Percentiles rank a stretch among this genome's conserved stretches.
Evolutionary conservation across 805 yeast genomes (phyloP).

Genomic region (Cyberlindnera mississippiensis): DNA sequence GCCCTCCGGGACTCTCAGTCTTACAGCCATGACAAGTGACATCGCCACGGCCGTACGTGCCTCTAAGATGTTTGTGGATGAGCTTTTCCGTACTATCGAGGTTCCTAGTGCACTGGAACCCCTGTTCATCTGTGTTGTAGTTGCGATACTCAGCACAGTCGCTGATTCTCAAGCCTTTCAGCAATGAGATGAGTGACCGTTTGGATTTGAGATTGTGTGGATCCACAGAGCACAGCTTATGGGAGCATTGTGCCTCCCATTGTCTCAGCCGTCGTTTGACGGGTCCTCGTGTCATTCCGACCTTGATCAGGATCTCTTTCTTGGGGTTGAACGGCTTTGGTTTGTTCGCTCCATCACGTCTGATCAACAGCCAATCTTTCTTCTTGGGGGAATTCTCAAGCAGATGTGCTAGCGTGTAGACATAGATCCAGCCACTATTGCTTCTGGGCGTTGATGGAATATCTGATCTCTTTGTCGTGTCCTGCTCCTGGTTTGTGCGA

Average conservation of each 20-base stretch:
- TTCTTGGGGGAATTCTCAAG: conserved; percentile 13
- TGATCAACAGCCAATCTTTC: conserved; percentile 22
- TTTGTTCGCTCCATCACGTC: background rate
- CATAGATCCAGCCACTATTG: conserved; percentile 23
- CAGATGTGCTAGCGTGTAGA: conserved; percentile 24
- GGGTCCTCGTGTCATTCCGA: conserved; percentile 24
- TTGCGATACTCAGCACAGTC: background rate
- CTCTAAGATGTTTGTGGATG: conserved; percentile 18
- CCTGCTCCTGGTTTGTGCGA: no score
- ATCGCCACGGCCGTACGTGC: conserved; percentile 23
- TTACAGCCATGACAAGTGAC: conserved; percentile 25
- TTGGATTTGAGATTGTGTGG: conserved; percentile 11
- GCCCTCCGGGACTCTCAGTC: conserved; percentile 3
- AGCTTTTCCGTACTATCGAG: conserved; percentile 19
- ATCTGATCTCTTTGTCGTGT: no score
- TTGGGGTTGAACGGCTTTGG: conserved; percentile 21
- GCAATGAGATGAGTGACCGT: conserved; percentile 4
- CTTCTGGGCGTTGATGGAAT: no score
- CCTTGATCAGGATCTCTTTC: conserved; percentile 21
- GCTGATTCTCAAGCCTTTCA: conserved; percentile 8
- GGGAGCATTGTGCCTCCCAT: conserved; percentile 27
- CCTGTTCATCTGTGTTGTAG: conserved; percentile 10
- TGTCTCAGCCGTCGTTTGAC: conserved; percentile 20
- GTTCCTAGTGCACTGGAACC: conserved; percentile 14
- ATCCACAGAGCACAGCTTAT: conserved; percentile 14